Evolutionary conservation across 2,329 filamentous ascomycete genomes (phyloP).

Genomic region (Hypoxylon sp.): DNA sequence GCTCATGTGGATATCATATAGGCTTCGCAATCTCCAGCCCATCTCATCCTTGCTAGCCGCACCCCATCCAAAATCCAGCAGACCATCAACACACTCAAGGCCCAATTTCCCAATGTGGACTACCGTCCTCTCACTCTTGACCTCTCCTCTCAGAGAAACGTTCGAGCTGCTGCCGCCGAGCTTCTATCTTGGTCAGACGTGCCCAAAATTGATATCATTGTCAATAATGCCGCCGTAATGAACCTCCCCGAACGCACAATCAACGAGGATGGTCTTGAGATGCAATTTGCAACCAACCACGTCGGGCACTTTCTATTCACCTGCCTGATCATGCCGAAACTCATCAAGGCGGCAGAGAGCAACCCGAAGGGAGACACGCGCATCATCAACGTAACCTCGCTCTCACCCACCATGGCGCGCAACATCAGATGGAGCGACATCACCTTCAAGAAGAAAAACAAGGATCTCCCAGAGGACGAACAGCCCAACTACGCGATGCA

Average conservation of each 20-base stretch:
- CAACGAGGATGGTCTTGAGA: slow-evolving; percentile 61
- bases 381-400: slow-evolving; percentile 60
- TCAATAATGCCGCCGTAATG: slow-evolving; percentile 64
- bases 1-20: slow-evolving; percentile 19
- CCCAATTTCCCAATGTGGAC: slow-evolving; percentile 51
- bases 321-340: slow-evolving; percentile 61
- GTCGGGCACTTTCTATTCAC: slow-evolving; percentile 64
- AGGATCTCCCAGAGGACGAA: slow-evolving; percentile 53
- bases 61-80: slow-evolving; percentile 53
- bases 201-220: slow-evolving; percentile 58
- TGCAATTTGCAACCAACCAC: slow-evolving; percentile 63
- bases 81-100: slow-evolving; percentile 51
- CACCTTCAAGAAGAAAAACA: slow-evolving; percentile 56
- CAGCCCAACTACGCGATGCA: slow-evolving; percentile 51
- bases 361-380: slow-evolving; percentile 51
- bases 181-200: slow-evolving; percentile 56
- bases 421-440: slow-evolving; percentile 56
- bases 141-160: slow-evolving; percentile 56
- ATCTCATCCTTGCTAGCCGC: slow-evolving; percentile 57
- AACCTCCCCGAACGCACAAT: slow-evolving; percentile 54
- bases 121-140: slow-evolving; percentile 57
- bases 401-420: slow-evolving; percentile 44
- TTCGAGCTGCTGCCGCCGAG: slow-evolving; percentile 56
- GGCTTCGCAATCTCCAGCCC: slow-evolving; percentile 54
- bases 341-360: slow-evolving; percentile 54